Evolutionary conservation across 306 rosid genomes (phyloP).

Genomic region (Ochetophila trinervis): DNA sequence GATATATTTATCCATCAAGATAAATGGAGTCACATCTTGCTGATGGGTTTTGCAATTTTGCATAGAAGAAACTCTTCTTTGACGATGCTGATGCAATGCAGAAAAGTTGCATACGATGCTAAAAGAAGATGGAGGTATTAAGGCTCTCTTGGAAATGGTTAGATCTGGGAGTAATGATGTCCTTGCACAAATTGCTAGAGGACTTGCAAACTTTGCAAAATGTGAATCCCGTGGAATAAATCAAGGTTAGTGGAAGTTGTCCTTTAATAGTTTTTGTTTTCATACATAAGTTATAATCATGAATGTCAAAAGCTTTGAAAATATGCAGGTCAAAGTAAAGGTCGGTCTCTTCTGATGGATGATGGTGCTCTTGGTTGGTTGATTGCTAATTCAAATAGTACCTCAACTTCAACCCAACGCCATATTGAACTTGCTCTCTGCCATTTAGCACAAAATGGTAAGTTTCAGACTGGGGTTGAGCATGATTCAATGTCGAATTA

Average conservation of each 20-base stretch:
- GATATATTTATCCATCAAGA: not conserved
- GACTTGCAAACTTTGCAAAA: slow-evolving; percentile 67
- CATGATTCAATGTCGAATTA: not conserved
- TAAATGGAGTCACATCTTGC: not conserved
- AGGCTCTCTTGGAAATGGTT: slow-evolving; percentile 58
- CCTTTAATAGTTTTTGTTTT: not conserved
- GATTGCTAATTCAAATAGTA: slow-evolving; percentile 36
- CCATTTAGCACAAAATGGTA: slow-evolving; percentile 75
- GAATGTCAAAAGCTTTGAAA: not conserved
- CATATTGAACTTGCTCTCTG: slow-evolving; percentile 67
- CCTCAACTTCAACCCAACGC: slow-evolving; percentile 50
- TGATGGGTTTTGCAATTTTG: not conserved
- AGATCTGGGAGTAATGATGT: slow-evolving; percentile 51
- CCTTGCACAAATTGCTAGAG: slow-evolving; percentile 64
- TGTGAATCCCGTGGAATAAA: slow-evolving; percentile 58
- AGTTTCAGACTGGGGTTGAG: slow-evolving; percentile 3
- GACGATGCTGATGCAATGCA: slow-evolving; percentile 18
- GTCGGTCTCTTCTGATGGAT: slow-evolving; percentile 52
- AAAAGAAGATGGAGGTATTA: slow-evolving; percentile 60
- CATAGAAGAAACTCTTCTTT: not conserved
- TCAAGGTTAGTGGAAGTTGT: slow-evolving; percentile 40
- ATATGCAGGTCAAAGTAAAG: slow-evolving; percentile 51
- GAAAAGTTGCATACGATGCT: slow-evolving; percentile 53
- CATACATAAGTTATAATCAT: not conserved
- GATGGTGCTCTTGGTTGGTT: slow-evolving; percentile 60